Evolutionary conservation across 164 flowering plant genomes (phyloP), one percentile per base, ranked within the genome.

Genomic region (Magnolia officinalis): DNA sequence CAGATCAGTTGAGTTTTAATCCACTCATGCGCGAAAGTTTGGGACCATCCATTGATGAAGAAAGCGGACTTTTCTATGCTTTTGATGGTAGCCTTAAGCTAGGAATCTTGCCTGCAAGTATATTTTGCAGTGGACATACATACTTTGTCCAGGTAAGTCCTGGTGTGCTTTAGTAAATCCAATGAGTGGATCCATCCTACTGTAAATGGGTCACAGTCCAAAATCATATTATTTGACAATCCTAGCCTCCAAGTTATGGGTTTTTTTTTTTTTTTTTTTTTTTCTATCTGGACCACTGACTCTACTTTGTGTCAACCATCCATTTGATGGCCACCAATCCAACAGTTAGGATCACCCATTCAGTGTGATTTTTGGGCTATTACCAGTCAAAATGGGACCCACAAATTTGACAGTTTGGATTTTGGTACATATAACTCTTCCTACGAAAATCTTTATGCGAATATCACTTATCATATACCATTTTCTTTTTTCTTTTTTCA

Each of bases 1-100:
- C 97, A 98, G 99, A 96, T 87, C 99, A 96, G 83, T 91, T 90
- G 85, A 98, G 96, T 14, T 96, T 96, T 71, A 96, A 96, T 82
- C 93, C 91, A 0, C 82, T 96, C 71, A 78, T 96, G 45, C 92
- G 78, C 67, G 86, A 80, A 82, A 88, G 89, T 80, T 76, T 91
- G 71, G 99, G 99, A 18, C 98, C 98, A 70, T 84, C 97, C 71
- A 94, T 94, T 82, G 92, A 89, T 55, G 90, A 80, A 29, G 96
- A 94, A 68, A 90, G 93, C 80, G 96, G 94, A 63, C 93, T 96
- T 71, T 89, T 86, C 1, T 92, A 90, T 88, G 96, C 99, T 82
- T 91, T 80, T 84, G 96, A 94, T 85, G 98, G 97, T 79, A 89
- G 72, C 79, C 91, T 96, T 71, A 94, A 92, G 83, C 86, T 96